Percentiles rank a stretch among this genome's conserved stretches.
These are phyloP conservation scores for Mikania micrantha DNA, from an alignment of 129 eudicot genomes.

Conservation along the genomic window DNA sequence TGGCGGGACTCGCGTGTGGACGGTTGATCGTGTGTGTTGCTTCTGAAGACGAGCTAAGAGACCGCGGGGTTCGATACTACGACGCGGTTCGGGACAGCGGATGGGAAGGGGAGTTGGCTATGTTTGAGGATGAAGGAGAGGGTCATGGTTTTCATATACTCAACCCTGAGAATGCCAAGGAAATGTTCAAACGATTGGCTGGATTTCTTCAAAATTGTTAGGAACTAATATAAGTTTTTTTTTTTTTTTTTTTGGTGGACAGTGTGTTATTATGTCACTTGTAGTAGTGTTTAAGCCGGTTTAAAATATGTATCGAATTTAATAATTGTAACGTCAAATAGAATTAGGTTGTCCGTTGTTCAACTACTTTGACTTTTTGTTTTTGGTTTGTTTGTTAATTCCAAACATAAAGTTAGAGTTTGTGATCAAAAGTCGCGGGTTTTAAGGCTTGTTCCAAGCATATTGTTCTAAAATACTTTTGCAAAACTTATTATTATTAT, in stretches of 20 bases:
- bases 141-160: conserved; percentile 45
- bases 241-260: too few relatives aligned
- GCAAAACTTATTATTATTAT: too few relatives aligned
- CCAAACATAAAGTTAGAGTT: not conserved
- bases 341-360: conserved; percentile 4
- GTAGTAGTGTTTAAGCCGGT: not conserved
- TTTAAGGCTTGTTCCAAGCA: conserved; percentile 4
- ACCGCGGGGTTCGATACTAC: conserved; percentile 36
- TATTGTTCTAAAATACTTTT: conserved; percentile 5
- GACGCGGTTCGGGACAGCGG: conserved; percentile 42
- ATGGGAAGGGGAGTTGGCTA: conserved; percentile 37
- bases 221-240: not conserved
- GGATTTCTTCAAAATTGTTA: conserved; percentile 24
- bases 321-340: too few relatives aligned
- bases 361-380: conserved; percentile 3
- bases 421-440: not conserved
- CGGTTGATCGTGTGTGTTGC: conserved; percentile 49
- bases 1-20: conserved; percentile 32
- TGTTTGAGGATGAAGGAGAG: conserved; percentile 46
- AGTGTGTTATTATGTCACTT: not conserved
- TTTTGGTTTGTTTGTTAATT: conserved; percentile 4
- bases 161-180: conserved; percentile 33
- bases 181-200: conserved; percentile 34
- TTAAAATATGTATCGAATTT: too few relatives aligned
- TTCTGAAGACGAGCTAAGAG: conserved; percentile 46